Evolutionary conservation across 1,284 basidiomycete species (phyloP).

Genomic region (Ustilago lituana): DNA sequence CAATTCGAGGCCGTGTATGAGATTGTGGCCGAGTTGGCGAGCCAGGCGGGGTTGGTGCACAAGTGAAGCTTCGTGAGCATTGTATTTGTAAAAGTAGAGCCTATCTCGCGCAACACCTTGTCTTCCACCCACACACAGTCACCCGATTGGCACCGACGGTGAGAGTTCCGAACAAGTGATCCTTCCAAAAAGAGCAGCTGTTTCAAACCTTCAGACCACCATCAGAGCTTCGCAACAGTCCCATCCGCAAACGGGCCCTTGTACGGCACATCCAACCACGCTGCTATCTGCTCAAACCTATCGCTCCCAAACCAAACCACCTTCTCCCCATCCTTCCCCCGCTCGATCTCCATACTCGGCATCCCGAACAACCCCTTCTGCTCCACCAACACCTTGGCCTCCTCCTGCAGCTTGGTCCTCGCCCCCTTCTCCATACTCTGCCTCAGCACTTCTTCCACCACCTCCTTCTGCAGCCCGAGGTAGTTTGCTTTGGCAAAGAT

Average conservation of each 20-base stretch:
- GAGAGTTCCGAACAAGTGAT: no score
- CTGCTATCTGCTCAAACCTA: conserved; percentile 55
- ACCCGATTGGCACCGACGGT: no score
- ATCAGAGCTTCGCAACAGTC: conserved; percentile 37
- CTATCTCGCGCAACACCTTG: no score
- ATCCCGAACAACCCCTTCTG: conserved; percentile 46
- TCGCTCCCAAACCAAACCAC: conserved; percentile 51
- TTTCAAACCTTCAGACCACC: no score
- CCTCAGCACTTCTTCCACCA: conserved; percentile 17
- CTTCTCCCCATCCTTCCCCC: conserved; percentile 25
- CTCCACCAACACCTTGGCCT: conserved; percentile 40
- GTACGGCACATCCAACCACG: conserved; percentile 46
- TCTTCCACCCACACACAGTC: no score
- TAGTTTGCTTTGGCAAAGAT: conserved; percentile 24
- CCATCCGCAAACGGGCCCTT: conserved; percentile 53
- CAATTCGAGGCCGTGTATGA: conserved; percentile 49
- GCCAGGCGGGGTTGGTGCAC: not conserved
- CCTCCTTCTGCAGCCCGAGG: conserved; percentile 15
- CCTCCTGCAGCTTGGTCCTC: conserved; percentile 23
- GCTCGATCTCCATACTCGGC: conserved; percentile 49
- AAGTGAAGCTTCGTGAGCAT: not conserved
- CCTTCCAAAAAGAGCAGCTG: no score
- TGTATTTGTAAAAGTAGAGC: conserved; percentile 1
- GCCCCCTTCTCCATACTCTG: conserved; percentile 20
- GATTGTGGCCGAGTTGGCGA: conserved; percentile 13